Evolutionary conservation across 2,329 filamentous ascomycete species (phyloP), one percentile per base, ranked within the genome.

Genomic region (Graphilbum fragrans): DNA sequence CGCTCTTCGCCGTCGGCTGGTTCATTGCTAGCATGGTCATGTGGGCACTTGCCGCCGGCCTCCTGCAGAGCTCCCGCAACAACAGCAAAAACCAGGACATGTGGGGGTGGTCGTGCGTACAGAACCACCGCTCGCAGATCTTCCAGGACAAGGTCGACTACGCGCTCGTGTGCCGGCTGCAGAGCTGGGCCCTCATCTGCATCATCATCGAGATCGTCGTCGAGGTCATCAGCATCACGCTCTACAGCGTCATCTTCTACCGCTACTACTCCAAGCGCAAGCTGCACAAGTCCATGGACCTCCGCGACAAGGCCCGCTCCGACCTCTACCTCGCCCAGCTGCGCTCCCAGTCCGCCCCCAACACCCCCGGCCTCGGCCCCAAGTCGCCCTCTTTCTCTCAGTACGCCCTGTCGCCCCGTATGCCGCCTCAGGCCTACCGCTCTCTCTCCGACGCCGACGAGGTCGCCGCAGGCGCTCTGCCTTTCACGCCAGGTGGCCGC

Each of bases 41-140:
- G 70, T 98, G 92, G 92, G 80, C 81, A 41, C 68, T 92, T 27
- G 87, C 86, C 25, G 88, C 88, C 32, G 86, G 80, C 44, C 65
- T 94, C 43, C 75, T 95, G 53, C 87, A 96, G 58, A 75, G 82
- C 53, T 77, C 78, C 43, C 83, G 81, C 58, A 74, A 77, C 53
- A 83, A 73, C 56, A 77, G 76, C 55, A 66, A 76, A 49, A 84
- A 83, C 55, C 78, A 94, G 61, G 92, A 98, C 61, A 76, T 98
- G 62, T 98, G 92, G 92, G 88, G 90, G 45, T 98, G 92, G 92
- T 78, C 86, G n/a, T 98, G 92, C 61, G 82, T 88, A 43, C 74
- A 94, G 54, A 96, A 95, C 60, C 77, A 80, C 49, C 80, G 90
- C 46, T 67, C 80, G 42, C 64, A 86, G 39, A 66, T 94, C 41